A percentile compares a stretch with the other conserved stretches of the same genome.
These are phyloP conservation scores for Pugionium cornutum DNA, from an alignment of 345 rosid genomes.

Conservation along the genomic window DNA sequence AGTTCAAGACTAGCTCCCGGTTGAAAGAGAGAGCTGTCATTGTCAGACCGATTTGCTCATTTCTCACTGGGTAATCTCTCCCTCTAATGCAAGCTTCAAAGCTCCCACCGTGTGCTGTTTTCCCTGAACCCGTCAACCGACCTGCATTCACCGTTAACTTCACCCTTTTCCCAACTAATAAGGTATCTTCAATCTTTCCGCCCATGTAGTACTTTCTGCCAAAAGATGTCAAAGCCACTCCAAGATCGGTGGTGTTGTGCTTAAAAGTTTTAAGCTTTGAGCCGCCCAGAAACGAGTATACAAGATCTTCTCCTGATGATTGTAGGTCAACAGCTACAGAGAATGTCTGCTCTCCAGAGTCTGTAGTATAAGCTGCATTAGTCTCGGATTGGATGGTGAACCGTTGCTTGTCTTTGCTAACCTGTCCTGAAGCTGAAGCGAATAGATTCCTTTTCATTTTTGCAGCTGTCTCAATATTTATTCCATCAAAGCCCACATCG, in stretches of 20 bases:
- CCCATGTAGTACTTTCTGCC: constrained; percentile 65
- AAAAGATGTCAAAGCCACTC: constrained; percentile 61
- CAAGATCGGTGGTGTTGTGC: constrained; percentile 65
- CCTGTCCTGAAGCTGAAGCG: constrained; percentile 67
- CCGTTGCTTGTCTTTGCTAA: constrained; percentile 75
- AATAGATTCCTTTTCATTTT: constrained; percentile 51
- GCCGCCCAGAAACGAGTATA: constrained; percentile 60
- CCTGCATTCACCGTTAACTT: constrained; percentile 69
- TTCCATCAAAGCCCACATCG: constrained; percentile 89
- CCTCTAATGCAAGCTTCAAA: constrained; percentile 75
- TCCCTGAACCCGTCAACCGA: constrained; percentile 58
- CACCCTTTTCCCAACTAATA: constrained; percentile 68
- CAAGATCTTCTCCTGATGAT: constrained; percentile 70
- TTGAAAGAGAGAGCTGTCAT: constrained; percentile 68
- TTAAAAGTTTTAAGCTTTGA: constrained; percentile 60
- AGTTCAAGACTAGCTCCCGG: constrained; percentile 66
- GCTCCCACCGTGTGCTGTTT: constrained; percentile 72
- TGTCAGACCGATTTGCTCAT: constrained; percentile 54
- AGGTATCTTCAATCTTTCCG: constrained; percentile 74
- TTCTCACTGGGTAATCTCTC: constrained; percentile 74
- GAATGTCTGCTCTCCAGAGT: constrained; percentile 53
- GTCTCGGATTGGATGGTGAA: constrained; percentile 79
- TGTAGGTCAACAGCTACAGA: constrained; percentile 75
- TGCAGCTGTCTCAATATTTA: constrained; percentile 70
- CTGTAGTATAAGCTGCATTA: constrained; percentile 56